Conservation (phyloP, 2,329 filamentous ascomycete species). For the Clarireedia paspali region DNA sequence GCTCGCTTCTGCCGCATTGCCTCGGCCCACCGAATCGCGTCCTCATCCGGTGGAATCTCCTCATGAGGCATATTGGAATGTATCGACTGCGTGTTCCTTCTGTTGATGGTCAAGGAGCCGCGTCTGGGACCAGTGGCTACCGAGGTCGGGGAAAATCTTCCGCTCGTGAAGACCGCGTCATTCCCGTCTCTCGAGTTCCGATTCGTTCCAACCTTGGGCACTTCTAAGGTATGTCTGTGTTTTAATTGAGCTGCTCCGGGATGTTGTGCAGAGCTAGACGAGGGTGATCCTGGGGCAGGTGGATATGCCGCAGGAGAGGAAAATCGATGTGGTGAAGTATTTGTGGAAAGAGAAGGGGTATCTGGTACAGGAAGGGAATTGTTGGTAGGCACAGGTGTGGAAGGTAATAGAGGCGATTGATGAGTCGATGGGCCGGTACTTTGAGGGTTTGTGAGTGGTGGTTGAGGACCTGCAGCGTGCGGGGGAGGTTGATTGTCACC, state of each 20-base stretch:
- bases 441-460: conserved; percentile 24
- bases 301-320: conserved; percentile 56
- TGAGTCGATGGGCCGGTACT: conserved; percentile 29
- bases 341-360: conserved; percentile 18
- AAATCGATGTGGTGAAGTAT: conserved; percentile 46
- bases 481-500: conserved; percentile 19
- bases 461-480: conserved; percentile 16
- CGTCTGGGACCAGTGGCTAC: conserved; percentile 52
- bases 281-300: conserved; percentile 40
- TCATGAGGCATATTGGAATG: conserved; percentile 79
- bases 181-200: conserved; percentile 66
- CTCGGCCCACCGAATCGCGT: conserved; percentile 87
- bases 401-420: conserved; percentile 23
- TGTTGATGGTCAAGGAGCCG: conserved; percentile 73
- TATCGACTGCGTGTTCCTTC: conserved; percentile 76
- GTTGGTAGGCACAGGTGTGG: conserved; percentile 22
- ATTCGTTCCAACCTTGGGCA: conserved; percentile 60
- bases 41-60: conserved; percentile 79
- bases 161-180: conserved; percentile 63
- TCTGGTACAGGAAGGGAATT: conserved; percentile 17
- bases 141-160: conserved; percentile 65
- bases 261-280: conserved; percentile 30
- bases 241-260: conserved; percentile 53
- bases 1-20: conserved; percentile 86
- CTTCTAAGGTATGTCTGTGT: conserved; percentile 83